Evolutionary conservation across 2,329 filamentous ascomycete species (phyloP), one percentile per base, ranked within the genome.

Genomic region (Xylariaceae sp.): DNA sequence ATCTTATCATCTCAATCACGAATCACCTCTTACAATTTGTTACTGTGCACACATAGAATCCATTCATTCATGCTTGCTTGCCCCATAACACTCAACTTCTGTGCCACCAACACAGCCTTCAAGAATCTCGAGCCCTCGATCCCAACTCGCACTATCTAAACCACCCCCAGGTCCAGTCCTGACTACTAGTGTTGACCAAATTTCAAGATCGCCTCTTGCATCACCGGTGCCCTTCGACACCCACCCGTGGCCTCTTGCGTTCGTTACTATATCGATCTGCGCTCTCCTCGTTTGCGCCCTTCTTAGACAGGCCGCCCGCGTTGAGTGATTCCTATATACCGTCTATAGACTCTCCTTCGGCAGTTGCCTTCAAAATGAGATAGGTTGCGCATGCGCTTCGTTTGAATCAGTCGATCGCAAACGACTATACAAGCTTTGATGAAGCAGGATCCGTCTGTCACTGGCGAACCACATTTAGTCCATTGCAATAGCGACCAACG

Each of bases 61-160:
- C 24, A 37, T 44, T 41, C 43, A 36, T 54, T 52, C 29, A 26
- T 48, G 44, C 45, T 51, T 45, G 56, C 39, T 36, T 52, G 53
- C 28, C 7, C 12, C 28, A 36, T 37, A 44, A 16, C 33, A 23
- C 28, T 43, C 47, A 8, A 49, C 24, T 41, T 24, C 21, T 19
- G 19, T 43, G 28, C 40, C n/a, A 16, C 12, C 28, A 12, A 34
- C 28, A 43, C 29, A 34, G 29, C 46, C 40, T 28, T 51, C 23
- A 11, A n/a, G 34, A 23, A n/a, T 29, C 8, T 23, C 29, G 12
- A 24, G 28, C 49, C 28, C 29, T 46, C 47, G 39, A 51, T 33
- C 21, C n/a, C 28, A 31, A 44, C 36, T 48, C 51, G 51, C 53
- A 45, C 46, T 14, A 44, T 51, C 12, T 12, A 36, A 57, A 28